Base-by-base conservation (phyloP, 1,139 yeast species). In the Meyerozyma athensensis region DNA sequence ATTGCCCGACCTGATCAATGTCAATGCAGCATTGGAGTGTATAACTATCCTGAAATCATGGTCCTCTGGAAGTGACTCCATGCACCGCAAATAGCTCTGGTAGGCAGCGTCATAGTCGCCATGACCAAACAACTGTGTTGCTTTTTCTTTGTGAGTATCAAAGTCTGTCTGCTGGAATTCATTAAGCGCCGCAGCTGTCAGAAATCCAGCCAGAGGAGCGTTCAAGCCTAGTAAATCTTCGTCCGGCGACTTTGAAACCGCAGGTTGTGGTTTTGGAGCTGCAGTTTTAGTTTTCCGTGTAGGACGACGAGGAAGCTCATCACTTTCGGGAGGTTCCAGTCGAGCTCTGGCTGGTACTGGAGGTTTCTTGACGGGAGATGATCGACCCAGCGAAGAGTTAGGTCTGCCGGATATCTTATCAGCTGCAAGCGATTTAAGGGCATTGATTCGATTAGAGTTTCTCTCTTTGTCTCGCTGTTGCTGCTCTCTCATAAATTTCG, bases 81-180 rank as follows among this genome's bases (percentile, higher is more conserved):
- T 63, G 23, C 96, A 81, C 33, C 71, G 65, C 14, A 75, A 64
- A 53, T 86, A 94, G 37, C 70, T 68, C 18, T 66, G 70, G 13
- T 77, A 66, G 0, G 98, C 92, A 6, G 67, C 59, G 6, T 79
- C 58, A 56, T 84, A 94, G 56, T 92, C 92, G n/a, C 99, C 98
- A 12, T 78, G 72, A 41, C 75, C 74, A 62, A 80, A 92, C 1
- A 80, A 72, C 21, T 69, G 71, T 3, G 78, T 64, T 4, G 89
- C 97, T 23, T 72, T 69, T 13, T 64, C 63, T 43, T 86, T 77
- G 17, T 75, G 67, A n/a, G 75, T 74, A 4, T 68, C 68, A 51
- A 77, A 79, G 56, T 75, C 73, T 6, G 77, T 72, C 35, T 72
- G 66, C 21, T 64, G 66, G 43, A 68, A 66, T 34, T 69, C 65